Evolutionary conservation across 345 rosid species (phyloP).

Genomic region (Euphorbia pulcherrima): DNA sequence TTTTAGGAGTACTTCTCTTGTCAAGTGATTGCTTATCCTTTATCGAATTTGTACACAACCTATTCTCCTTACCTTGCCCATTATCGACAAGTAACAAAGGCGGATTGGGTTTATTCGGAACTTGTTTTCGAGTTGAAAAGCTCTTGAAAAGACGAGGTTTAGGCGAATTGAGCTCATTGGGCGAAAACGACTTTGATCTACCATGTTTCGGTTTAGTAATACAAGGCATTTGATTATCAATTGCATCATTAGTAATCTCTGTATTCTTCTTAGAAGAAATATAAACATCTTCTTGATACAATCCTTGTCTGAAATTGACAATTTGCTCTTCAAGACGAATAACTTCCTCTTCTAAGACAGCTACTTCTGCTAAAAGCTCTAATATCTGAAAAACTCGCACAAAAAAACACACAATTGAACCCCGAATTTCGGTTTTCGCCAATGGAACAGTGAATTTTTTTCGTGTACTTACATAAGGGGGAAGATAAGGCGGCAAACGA

Average conservation of each 20-base stretch:
- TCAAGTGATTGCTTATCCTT: constrained; percentile 57
- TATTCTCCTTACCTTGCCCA: constrained; percentile 62
- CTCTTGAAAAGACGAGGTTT: constrained; percentile 56
- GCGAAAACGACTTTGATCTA: constrained; percentile 70
- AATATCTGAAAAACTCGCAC: constrained; percentile 14
- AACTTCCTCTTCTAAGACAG: constrained; percentile 27
- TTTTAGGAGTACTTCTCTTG: constrained; percentile 43
- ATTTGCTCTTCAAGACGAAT: constrained; percentile 26
- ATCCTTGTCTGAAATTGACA: constrained; percentile 28
- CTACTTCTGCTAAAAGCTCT: constrained; percentile 29
- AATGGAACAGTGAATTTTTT: constrained; percentile 11
- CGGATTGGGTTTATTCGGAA: constrained; percentile 32
- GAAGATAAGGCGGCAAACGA: constrained; percentile 87
- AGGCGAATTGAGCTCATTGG: constrained; percentile 47
- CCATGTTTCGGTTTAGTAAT: constrained; percentile 55
- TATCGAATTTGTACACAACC: constrained; percentile 38
- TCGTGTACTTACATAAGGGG: constrained; percentile 55
- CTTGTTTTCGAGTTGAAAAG: constrained; percentile 55
- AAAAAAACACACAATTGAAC: too few species aligned
- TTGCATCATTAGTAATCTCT: constrained; percentile 41
- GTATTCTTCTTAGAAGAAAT: constrained; percentile 60
- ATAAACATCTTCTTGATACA: constrained; percentile 74
- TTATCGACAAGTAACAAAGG: constrained; percentile 33
- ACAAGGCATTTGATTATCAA: constrained; percentile 38
- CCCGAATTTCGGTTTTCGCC: neutral